These are phyloP conservation scores for Leishmania aethiopica DNA, from an alignment of 208 protist species.

Conservation along the genomic window DNA sequence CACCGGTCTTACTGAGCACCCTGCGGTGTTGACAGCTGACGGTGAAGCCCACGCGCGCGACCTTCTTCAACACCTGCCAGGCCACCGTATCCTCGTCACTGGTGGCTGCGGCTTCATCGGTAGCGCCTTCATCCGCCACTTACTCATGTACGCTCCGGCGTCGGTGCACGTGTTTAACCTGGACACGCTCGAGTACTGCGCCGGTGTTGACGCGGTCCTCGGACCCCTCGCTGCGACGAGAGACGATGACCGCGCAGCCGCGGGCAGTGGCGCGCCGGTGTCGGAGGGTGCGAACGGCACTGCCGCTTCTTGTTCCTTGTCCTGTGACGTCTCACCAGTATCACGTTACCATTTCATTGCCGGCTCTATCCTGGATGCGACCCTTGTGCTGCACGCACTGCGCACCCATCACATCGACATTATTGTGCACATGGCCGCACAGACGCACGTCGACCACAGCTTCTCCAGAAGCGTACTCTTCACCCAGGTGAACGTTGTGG, in stretches of 20 bases:
- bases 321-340: neutral
- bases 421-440: slow-evolving; percentile 95
- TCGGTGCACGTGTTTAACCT: slow-evolving; percentile 75
- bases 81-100: slow-evolving; percentile 70
- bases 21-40: neutral
- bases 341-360: slow-evolving; percentile 85
- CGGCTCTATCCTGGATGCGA: slow-evolving; percentile 73
- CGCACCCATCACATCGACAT: slow-evolving; percentile 86
- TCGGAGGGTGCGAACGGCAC: slow-evolving; percentile 45
- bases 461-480: slow-evolving; percentile 94
- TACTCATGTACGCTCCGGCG: slow-evolving; percentile 61
- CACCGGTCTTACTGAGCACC: neutral
- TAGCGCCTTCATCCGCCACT: slow-evolving; percentile 73
- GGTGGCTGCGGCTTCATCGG: slow-evolving; percentile 87
- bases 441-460: slow-evolving; percentile 94
- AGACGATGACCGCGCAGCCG: neutral
- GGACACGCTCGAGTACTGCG: slow-evolving; percentile 94
- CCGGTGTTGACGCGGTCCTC: slow-evolving; percentile 20
- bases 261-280: neutral
- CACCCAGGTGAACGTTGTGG: slow-evolving; percentile 93
- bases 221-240: neutral
- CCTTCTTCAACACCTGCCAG: slow-evolving; percentile 31
- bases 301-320: neutral
- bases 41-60: neutral
- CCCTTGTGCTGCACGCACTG: slow-evolving; percentile 75